These are phyloP conservation scores for Candida dajiaensis DNA, from an alignment of 805 yeast genomes.

Conservation along the genomic window DNA sequence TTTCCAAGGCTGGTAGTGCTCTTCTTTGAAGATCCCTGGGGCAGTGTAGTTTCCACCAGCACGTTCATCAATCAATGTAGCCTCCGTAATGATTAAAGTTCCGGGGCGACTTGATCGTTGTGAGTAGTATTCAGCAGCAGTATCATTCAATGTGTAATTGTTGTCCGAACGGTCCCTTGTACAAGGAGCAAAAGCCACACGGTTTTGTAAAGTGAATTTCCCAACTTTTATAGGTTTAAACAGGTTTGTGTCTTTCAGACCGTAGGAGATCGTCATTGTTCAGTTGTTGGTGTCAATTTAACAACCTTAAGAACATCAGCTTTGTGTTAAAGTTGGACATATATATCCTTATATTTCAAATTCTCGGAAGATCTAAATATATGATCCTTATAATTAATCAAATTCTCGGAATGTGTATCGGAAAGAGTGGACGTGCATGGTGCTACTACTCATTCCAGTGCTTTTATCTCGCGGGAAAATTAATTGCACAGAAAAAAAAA, in stretches of 20 bases:
- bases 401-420: no score
- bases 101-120: slow-evolving; percentile 51
- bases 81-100: slow-evolving; percentile 53
- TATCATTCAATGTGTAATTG: background rate
- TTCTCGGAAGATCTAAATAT: no score
- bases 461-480: no score
- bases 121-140: slow-evolving; percentile 35
- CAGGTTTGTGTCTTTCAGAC: slow-evolving; percentile 16
- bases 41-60: slow-evolving; percentile 36
- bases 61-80: slow-evolving; percentile 38
- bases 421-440: no score
- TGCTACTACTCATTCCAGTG: no score
- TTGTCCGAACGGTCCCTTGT: slow-evolving; percentile 36
- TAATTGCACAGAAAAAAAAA: no score
- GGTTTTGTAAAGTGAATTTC: slow-evolving; percentile 24
- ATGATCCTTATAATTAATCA: no score
- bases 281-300: no score
- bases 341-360: no score
- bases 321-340: no score
- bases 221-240: slow-evolving; percentile 37
- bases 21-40: slow-evolving; percentile 44
- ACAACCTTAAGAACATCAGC: no score
- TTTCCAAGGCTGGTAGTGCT: slow-evolving; percentile 44
- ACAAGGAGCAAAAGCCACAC: slow-evolving; percentile 43
- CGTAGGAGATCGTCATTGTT: slow-evolving; percentile 1